Evolutionary conservation across 2,329 filamentous ascomycete genomes (phyloP).

Genomic region (Ambrosiella cleistominuta): DNA sequence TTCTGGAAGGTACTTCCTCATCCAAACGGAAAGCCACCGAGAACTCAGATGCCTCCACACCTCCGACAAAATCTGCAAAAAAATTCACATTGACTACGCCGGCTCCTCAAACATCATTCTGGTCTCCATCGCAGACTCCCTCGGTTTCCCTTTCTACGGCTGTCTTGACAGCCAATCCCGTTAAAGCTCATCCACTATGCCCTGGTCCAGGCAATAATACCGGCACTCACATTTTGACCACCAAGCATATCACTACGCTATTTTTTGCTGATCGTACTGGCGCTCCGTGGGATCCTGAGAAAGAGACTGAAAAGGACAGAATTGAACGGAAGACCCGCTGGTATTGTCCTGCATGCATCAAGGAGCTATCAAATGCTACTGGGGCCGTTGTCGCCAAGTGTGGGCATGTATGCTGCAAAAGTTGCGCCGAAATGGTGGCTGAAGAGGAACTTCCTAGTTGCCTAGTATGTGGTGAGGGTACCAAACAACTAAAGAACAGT

Average conservation of each 20-base stretch:
- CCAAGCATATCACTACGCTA: constrained; percentile 61
- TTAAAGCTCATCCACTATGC: constrained; percentile 56
- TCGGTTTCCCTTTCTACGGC: constrained; percentile 14
- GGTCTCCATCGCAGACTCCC: constrained; percentile 75
- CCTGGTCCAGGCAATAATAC: constrained; percentile 45
- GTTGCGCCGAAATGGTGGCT: constrained; percentile 37
- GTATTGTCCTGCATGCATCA: constrained; percentile 73
- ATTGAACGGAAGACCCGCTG: constrained; percentile 15
- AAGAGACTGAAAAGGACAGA: background rate
- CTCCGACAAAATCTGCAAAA: background rate
- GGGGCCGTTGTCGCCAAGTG: constrained; percentile 74
- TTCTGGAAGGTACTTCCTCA: background rate
- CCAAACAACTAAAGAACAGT: constrained; percentile 30
- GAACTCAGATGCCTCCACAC: background rate
- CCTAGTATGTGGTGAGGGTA: constrained; percentile 70
- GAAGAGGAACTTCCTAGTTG: constrained; percentile 39
- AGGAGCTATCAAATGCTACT: constrained; percentile 62
- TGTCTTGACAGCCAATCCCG: constrained; percentile 18
- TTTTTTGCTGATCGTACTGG: constrained; percentile 56
- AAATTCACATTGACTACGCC: background rate
- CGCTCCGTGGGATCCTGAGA: constrained; percentile 14
- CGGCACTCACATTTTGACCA: constrained; percentile 54
- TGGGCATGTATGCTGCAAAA: constrained; percentile 70
- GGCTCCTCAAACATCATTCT: constrained; percentile 60
- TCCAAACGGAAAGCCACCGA: background rate